A percentile compares a stretch with the other conserved stretches of the same genome.
phyloP scores from a whole-genome alignment of 164 flowering plant species.

The Sextonia rubra region DNA sequence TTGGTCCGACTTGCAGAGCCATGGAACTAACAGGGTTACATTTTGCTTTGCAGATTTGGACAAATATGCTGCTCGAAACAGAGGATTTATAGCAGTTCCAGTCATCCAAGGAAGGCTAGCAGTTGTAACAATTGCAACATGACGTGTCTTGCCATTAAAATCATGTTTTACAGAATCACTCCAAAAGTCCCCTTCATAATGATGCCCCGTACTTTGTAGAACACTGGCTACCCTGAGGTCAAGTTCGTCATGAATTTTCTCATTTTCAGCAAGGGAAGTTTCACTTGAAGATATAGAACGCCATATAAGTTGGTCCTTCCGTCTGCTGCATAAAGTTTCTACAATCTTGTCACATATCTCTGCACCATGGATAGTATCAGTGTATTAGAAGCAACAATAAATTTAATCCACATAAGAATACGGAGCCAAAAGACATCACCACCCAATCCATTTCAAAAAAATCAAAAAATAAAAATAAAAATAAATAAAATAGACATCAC shows the following conservation, averaged over 20 bases:
- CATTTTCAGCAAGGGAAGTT: constrained; percentile 42
- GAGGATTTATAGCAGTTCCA: constrained; percentile 97
- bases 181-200: constrained; percentile 88
- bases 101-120: constrained; percentile 99
- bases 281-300: constrained; percentile 49
- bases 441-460: too few species aligned
- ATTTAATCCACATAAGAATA: too few species aligned
- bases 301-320: constrained; percentile 46
- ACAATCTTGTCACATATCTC: constrained; percentile 89
- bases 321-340: constrained; percentile 74
- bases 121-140: constrained; percentile 95
- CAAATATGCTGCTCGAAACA: constrained; percentile 92
- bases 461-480: too few species aligned
- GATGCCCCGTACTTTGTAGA: constrained; percentile 87
- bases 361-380: constrained; percentile 26
- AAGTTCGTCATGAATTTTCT: constrained; percentile 60
- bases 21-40: constrained; percentile 89
- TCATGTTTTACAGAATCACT: constrained; percentile 48
- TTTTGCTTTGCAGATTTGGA: constrained; percentile 79
- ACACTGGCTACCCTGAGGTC: constrained; percentile 89
- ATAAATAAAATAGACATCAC: not conserved
- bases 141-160: constrained; percentile 46
- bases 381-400: not conserved
- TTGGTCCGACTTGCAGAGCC: constrained; percentile 92
- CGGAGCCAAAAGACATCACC: too few species aligned